Conservation (phyloP, 148 eudicot species). For the Agrostemma githago region DNA sequence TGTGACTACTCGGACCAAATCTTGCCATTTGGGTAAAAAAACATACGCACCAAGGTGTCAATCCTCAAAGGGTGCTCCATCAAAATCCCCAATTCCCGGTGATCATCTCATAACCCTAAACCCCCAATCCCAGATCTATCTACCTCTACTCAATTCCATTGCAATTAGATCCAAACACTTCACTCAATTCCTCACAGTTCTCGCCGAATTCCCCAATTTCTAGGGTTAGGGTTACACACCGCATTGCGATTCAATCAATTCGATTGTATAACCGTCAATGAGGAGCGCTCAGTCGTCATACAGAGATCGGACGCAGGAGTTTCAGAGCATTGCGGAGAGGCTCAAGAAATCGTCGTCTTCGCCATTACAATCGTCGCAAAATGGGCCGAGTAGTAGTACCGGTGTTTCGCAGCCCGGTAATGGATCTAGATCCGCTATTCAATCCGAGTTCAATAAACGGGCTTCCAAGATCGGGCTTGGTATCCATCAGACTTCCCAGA, state of each 20-base stretch:
- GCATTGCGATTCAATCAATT: neutral
- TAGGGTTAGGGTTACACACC: neutral
- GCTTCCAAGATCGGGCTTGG: slow-evolving; percentile 71
- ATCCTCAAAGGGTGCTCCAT: too few species aligned
- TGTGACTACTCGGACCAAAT: too few species aligned
- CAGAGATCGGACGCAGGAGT: slow-evolving; percentile 72
- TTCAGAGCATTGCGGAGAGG: slow-evolving; percentile 48
- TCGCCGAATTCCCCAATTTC: slow-evolving; percentile 3
- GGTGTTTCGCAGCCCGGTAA: slow-evolving; percentile 24
- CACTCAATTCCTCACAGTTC: neutral
- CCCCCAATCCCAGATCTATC: neutral
- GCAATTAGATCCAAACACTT: neutral
- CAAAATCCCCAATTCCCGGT: too few species aligned
- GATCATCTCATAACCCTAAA: too few species aligned
- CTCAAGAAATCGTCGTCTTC: slow-evolving; percentile 37
- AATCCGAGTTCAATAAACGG: slow-evolving; percentile 66
- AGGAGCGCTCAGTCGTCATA: slow-evolving; percentile 51
- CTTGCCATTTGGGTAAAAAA: too few species aligned
- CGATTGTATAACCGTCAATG: slow-evolving; percentile 16
- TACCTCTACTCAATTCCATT: neutral
- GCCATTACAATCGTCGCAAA: slow-evolving; percentile 20
- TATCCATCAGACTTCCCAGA: slow-evolving; percentile 82
- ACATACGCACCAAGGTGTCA: too few species aligned
- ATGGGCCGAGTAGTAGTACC: slow-evolving; percentile 27
- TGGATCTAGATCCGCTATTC: slow-evolving; percentile 50